Conservation (phyloP, 1,284 basidiomycete genomes). For the Pseudozyma hubeiensis region DNA sequence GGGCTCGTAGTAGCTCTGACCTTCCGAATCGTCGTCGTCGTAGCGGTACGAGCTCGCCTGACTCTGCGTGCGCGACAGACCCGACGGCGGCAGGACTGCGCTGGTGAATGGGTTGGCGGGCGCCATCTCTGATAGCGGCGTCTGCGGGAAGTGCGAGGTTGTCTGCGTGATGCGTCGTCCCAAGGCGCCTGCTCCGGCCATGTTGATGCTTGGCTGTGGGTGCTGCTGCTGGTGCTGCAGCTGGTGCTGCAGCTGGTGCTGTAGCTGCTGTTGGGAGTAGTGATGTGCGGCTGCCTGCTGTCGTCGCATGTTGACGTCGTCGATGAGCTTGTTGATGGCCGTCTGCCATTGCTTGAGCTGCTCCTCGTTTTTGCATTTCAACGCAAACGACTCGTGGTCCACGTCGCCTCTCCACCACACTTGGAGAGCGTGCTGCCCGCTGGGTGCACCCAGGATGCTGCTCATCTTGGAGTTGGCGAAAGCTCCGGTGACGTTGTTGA, state of each 20-base stretch:
- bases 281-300: slow-evolving; percentile 48
- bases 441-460: slow-evolving; percentile 42
- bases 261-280: slow-evolving; percentile 38
- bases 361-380: slow-evolving; percentile 92
- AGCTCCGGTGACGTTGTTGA: slow-evolving; percentile 92
- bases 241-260: too few species aligned
- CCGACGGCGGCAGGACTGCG: slow-evolving; percentile 15
- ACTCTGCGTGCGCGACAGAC: slow-evolving; percentile 44
- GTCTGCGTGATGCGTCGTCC: slow-evolving; percentile 53
- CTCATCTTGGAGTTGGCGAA: slow-evolving; percentile 69
- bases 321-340: slow-evolving; percentile 87
- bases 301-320: slow-evolving; percentile 69
- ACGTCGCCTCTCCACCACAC: slow-evolving; percentile 95
- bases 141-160: slow-evolving; percentile 58
- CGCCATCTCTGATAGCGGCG: slow-evolving; percentile 55
- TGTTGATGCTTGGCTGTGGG: slow-evolving; percentile 31
- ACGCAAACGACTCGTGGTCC: slow-evolving; percentile 88
- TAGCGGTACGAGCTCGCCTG: slow-evolving; percentile 48
- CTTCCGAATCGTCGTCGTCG: slow-evolving; percentile 43
- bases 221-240: slow-evolving; percentile 25
- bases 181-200: slow-evolving; percentile 55
- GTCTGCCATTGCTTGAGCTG: slow-evolving; percentile 92
- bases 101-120: slow-evolving; percentile 49
- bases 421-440: slow-evolving; percentile 73
- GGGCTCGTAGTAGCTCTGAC: slow-evolving; percentile 35